Base-by-base conservation (phyloP, 2,329 filamentous ascomycete species). In the Pestalotiopsis sp. region DNA sequence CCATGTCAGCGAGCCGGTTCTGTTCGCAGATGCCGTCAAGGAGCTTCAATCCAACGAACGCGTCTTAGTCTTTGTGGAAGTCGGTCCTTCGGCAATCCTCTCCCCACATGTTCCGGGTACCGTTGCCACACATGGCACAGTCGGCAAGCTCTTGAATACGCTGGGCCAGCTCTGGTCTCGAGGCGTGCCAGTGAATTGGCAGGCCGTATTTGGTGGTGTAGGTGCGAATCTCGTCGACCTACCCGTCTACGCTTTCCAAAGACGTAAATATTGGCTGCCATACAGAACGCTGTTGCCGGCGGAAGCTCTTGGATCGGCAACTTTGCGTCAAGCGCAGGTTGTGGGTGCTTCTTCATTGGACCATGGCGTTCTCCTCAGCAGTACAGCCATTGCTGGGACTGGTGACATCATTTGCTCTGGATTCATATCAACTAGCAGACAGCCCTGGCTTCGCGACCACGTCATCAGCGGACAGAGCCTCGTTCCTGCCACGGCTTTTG, bases 1-100 rank as follows among this genome's bases (percentile, higher is more conserved):
- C 56, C 65, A 66, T 38, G 65, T 66, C 25, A 66, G 65, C 45
- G 65, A 66, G 49, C 52, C 65, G 38, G 65, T 66, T 49, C 65
- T 49, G 27, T 66, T 66, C 65, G 49, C 65, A 58, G 65, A 66
- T 31, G 13, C 65, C 41, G 52, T 66, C 27, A 60, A 66, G 13
- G 65, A 66, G 56, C 49, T 66, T 27, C n/a, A 14, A 13, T 41
- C 65, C 25, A 59, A n/a, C 49, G 65, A 66, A 31, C 49, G 38
- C 17, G 38, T 66, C 65, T 66, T 52, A 12, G 27, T 66, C 13
- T 66, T 66, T 66, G 49, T 66, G 25, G 65, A 66, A 66, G 41
- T 66, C 27, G 65, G 65, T 4, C 65, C 62, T 11, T 65, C 62
- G 13, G 62, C 62, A 56, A 39, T 65, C 4, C 62, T 65, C n/a